Conservation (phyloP, 371 early-diverging fungal species). For the Polyrhizophydium stewartii region DNA sequence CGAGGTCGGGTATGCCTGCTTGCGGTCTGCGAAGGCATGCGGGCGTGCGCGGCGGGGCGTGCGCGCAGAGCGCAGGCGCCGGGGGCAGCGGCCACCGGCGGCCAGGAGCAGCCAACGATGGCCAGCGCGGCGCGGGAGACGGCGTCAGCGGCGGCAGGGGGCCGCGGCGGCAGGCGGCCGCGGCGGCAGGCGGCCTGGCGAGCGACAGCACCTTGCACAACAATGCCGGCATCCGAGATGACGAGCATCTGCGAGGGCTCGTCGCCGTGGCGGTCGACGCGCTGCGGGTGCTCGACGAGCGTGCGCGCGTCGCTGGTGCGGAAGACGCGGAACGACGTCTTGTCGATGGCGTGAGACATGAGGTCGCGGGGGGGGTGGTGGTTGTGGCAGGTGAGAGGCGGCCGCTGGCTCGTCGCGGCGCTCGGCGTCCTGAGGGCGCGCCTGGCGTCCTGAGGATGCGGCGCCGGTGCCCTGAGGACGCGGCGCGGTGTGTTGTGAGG, state of each 20-base stretch:
- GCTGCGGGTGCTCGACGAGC: slow-evolving; percentile 13
- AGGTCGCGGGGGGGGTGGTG: too few species aligned
- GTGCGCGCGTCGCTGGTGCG: slow-evolving; percentile 14
- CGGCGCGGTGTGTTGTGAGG: too few species aligned
- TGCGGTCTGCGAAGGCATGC: neutral
- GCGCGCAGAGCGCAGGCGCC: neutral
- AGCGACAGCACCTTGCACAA: slow-evolving; percentile 6
- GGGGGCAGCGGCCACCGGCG: neutral
- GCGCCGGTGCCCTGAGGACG: too few species aligned
- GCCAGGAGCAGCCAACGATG: too few species aligned
- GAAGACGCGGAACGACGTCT: slow-evolving; percentile 10
- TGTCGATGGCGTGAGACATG: neutral
- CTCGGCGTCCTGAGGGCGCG: too few species aligned
- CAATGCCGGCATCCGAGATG: slow-evolving; percentile 4
- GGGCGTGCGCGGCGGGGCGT: neutral
- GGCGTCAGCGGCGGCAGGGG: too few species aligned
- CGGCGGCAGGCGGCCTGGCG: too few species aligned
- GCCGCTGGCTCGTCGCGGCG: too few species aligned
- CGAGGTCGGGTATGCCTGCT: slow-evolving; percentile 3
- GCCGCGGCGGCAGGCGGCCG: neutral
- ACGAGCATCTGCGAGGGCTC: slow-evolving; percentile 11
- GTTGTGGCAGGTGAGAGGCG: too few species aligned
- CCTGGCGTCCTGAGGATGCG: too few species aligned
- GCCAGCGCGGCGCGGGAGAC: too few species aligned
- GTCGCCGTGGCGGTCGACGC: slow-evolving; percentile 5